Evolutionary conservation across 176 grass and related monocot genomes (phyloP), one percentile per base, ranked within the genome.

Genomic region (Chrysopogon serrulatus): DNA sequence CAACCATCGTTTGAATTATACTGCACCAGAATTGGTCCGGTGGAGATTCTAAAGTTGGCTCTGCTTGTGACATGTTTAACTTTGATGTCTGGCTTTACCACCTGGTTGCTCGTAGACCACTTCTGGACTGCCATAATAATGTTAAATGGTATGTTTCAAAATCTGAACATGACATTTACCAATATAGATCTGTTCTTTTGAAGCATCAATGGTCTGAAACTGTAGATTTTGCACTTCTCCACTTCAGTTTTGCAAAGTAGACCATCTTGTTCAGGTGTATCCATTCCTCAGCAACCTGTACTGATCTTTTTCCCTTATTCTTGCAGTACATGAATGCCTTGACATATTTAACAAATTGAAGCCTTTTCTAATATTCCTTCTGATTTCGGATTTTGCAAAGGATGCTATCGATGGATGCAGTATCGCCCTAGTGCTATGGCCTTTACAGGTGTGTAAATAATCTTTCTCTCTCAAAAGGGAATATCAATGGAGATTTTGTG

Each of bases 111-210:
- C 91, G 62, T 54, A 94, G 91, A 59, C 91, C 93, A 80, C 93
- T 99, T 87, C 86, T 99, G 65, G 88, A 99, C 13, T 96, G 97
- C 75, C 97, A 96, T 94, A 99, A 94, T 86, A 99, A 99, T 87
- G 93, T 92, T 79, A 99, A 90, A 99, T 99, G 97, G 97, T 99
- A 89, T 73, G 74, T 44, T 14, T 73, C 27, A 40, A 43, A 54
- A 77, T 71, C 31, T 51, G 63, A 39, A 35, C 79, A 57, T 91
- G 6, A 16, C 45, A 65, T 36, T 85, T 68, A 42, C 37, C 68
- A 45, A 73, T 77, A 34, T 71, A 30, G 60, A 21, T 71, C 68
- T 78, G 3, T 57, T 89, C 28, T 32, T 65, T 85, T 85, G n/a
- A n/a, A 18, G 5, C 28, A 64, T 88, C 37, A 65, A 8, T 77